These are phyloP conservation scores for Mycena indigotica DNA, from an alignment of 768 basidiomycete species.

Conservation along the genomic window DNA sequence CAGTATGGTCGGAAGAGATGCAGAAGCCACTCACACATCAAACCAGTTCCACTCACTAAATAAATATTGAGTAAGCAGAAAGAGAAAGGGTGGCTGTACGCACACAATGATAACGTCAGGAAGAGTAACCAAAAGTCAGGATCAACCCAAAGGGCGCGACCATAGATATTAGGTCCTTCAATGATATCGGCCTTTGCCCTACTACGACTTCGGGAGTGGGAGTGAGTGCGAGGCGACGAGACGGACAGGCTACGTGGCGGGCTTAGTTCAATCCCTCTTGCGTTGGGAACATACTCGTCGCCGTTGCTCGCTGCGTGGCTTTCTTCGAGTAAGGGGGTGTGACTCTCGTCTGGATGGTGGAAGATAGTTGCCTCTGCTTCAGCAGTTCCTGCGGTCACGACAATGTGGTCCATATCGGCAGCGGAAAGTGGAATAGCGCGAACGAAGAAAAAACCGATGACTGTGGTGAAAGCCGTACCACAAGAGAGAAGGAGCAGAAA, in stretches of 20 bases:
- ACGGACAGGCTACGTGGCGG: conserved; percentile 8
- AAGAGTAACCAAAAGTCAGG: conserved; percentile 36
- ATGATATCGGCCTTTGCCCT: conserved; percentile 38
- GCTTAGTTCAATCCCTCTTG: conserved; percentile 24
- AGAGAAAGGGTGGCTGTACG: conserved; percentile 29
- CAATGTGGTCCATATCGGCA: conserved; percentile 28
- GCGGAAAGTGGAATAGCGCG: conserved; percentile 62
- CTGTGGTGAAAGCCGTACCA: conserved; percentile 79
- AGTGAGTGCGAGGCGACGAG: background rate
- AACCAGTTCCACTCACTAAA: conserved; percentile 69
- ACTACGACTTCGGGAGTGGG: conserved; percentile 18
- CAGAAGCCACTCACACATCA: conserved; percentile 62
- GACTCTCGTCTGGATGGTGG: conserved; percentile 20
- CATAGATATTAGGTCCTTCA: conserved; percentile 46
- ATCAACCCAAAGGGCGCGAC: conserved; percentile 59
- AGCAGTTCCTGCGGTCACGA: conserved; percentile 20
- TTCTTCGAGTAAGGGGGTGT: conserved; percentile 25
- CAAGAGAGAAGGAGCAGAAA: conserved; percentile 76
- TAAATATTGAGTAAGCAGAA: background rate
- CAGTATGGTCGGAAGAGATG: conserved; percentile 3
- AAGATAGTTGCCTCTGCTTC: conserved; percentile 25
- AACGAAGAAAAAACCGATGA: conserved; percentile 75
- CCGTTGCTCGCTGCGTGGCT: conserved; percentile 7
- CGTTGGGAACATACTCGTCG: conserved; percentile 27
- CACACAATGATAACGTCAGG: conserved; percentile 56